Evolutionary conservation across 2,329 filamentous ascomycete genomes (phyloP).

Genomic region (Cladosporium sp.): DNA sequence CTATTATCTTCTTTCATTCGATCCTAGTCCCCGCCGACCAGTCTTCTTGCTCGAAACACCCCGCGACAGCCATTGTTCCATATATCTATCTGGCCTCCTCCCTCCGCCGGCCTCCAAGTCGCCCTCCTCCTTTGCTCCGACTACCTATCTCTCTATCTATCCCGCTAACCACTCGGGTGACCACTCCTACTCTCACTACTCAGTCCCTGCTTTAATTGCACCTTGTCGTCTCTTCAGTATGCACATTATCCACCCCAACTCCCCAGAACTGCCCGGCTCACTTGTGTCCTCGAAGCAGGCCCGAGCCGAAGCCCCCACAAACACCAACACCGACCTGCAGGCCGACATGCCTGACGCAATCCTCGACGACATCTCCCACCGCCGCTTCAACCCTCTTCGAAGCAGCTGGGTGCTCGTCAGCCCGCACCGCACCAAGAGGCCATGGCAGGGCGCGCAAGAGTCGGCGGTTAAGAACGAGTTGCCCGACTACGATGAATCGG

Average conservation of each 20-base stretch:
- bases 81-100: slow-evolving; percentile 6
- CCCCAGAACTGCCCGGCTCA: slow-evolving; percentile 26
- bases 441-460: slow-evolving; percentile 75
- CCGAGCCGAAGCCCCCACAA: slow-evolving; percentile 8
- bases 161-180: slow-evolving; percentile 7
- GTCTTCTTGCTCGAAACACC: neutral
- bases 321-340: neutral
- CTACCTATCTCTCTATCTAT: neutral
- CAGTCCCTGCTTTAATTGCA: slow-evolving; percentile 3
- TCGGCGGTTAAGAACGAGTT: slow-evolving; percentile 48
- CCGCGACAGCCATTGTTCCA: neutral
- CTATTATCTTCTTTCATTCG: neutral
- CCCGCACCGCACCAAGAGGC: slow-evolving; percentile 91
- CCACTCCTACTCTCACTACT: neutral
- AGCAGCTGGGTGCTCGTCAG: slow-evolving; percentile 93
- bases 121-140: neutral
- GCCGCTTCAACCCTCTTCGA: slow-evolving; percentile 87
- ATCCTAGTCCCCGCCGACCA: slow-evolving; percentile 1
- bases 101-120: neutral
- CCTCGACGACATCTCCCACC: slow-evolving; percentile 93
- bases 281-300: slow-evolving; percentile 15
- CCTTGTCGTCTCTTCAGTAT: slow-evolving; percentile 23
- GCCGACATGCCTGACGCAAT: slow-evolving; percentile 49
- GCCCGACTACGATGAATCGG: slow-evolving; percentile 74
- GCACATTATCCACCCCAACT: slow-evolving; percentile 28